Conservation (phyloP, 2,329 filamentous ascomycete genomes). For the Trichoderma guizhouense region DNA sequence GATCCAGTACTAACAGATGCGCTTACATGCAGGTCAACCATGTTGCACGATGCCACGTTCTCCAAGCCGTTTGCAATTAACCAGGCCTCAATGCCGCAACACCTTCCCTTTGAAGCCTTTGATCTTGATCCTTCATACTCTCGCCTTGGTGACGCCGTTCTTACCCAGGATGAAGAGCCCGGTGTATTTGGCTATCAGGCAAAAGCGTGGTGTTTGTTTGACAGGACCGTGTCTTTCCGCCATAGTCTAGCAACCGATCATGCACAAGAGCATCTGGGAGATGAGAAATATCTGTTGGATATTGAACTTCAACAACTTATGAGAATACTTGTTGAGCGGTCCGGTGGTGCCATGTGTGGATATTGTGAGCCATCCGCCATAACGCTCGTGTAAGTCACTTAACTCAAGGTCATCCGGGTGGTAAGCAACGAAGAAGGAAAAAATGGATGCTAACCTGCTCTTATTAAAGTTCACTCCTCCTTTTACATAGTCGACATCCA, state of each 20-base stretch:
- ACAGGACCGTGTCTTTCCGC: background rate
- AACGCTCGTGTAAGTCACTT: conserved; percentile 1
- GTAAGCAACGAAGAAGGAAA: background rate
- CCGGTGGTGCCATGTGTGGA: background rate
- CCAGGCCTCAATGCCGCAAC: background rate
- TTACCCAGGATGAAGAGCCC: background rate
- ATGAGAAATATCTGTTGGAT: background rate
- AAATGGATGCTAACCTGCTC: background rate
- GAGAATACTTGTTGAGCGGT: background rate
- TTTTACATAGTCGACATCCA: background rate
- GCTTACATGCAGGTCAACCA: background rate
- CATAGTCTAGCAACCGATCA: background rate
- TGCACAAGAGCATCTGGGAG: background rate
- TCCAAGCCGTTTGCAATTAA: background rate
- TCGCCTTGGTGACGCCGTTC: background rate
- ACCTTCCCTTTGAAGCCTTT: conserved; percentile 7
- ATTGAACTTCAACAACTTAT: background rate
- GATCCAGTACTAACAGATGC: background rate
- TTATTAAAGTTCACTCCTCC: background rate
- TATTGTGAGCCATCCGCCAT: conserved; percentile 7
- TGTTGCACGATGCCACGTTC: background rate
- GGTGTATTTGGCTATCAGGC: conserved; percentile 11
- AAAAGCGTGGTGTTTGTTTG: conserved; percentile 6
- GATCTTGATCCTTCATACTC: conserved; percentile 1
- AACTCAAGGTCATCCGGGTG: rapidly evolving